Evolutionary conservation across 2,329 filamentous ascomycete genomes (phyloP).

Genomic region (Talaromyces rugulosus): DNA sequence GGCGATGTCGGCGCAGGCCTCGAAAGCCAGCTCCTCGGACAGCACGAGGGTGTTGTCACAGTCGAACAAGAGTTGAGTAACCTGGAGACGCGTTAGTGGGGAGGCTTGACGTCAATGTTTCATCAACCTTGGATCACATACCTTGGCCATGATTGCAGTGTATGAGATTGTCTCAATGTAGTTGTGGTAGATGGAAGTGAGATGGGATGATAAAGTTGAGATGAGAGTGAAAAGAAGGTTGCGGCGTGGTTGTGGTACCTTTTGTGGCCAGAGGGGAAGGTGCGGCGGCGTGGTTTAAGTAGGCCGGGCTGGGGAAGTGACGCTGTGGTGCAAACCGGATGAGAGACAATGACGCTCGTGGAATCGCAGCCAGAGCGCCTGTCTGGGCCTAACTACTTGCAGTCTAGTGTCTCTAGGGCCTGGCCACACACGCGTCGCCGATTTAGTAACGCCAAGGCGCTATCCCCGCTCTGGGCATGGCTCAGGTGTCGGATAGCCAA

Average conservation of each 20-base stretch:
- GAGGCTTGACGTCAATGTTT: constrained; percentile 4
- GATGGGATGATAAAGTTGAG: not conserved
- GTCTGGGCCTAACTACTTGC: too few relatives aligned
- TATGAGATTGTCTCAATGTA: not conserved
- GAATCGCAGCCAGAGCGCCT: not conserved
- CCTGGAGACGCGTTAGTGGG: constrained; percentile 39
- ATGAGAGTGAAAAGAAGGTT: not conserved
- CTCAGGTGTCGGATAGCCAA: not conserved
- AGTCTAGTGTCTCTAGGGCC: not conserved
- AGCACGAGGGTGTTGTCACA: constrained; percentile 87
- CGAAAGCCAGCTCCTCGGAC: constrained; percentile 85
- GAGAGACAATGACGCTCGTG: constrained; percentile 8
- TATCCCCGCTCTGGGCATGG: not conserved
- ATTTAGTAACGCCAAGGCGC: not conserved
- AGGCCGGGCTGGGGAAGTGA: not conserved
- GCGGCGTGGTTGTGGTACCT: not conserved
- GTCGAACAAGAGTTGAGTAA: constrained; percentile 70
- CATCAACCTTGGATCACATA: constrained; percentile 16
- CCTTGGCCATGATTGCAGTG: constrained; percentile 27
- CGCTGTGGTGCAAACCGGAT: constrained; percentile 1
- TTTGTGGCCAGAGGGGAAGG: not conserved
- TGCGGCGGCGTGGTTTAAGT: constrained; percentile 7
- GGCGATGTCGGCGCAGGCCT: constrained; percentile 82
- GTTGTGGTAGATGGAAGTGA: not conserved
- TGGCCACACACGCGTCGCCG: not conserved